phyloP scores from a whole-genome alignment of 495 filamentous ascomycete species.

The Penicillium silybi region DNA sequence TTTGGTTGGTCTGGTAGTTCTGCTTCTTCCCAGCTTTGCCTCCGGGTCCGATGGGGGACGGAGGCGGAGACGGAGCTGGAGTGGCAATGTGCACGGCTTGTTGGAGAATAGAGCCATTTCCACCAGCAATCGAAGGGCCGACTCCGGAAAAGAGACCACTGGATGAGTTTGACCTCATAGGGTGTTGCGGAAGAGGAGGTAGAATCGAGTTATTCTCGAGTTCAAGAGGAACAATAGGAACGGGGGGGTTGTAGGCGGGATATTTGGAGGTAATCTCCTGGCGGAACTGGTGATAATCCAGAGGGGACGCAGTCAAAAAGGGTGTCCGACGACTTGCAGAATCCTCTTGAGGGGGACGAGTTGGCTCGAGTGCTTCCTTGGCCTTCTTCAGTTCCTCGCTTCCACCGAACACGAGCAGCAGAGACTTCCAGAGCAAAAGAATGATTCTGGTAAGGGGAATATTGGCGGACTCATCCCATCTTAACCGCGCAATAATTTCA shows the following conservation, averaged over 20 bases:
- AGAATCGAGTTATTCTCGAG: constrained; percentile 86
- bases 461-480: constrained; percentile 79
- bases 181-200: constrained; percentile 75
- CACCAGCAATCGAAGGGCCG: constrained; percentile 37
- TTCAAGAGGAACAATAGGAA: constrained; percentile 77
- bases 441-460: constrained; percentile 66
- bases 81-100: constrained; percentile 98
- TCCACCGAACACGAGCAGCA: constrained; percentile 81
- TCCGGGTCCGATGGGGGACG: constrained; percentile 79
- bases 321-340: constrained; percentile 38
- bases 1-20: constrained; percentile 98
- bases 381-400: constrained; percentile 63
- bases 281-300: constrained; percentile 94
- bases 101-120: constrained; percentile 78
- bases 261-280: constrained; percentile 99
- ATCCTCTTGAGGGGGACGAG: constrained; percentile 29
- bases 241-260: constrained; percentile 89
- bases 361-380: constrained; percentile 55
- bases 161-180: constrained; percentile 46
- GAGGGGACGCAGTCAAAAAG: constrained; percentile 82
- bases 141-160: constrained; percentile 41
- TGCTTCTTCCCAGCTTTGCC: constrained; percentile 97
- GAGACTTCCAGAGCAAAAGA: constrained; percentile 84
- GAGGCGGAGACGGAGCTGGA: constrained; percentile 93
- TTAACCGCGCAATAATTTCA: constrained; percentile 67